Evolutionary conservation across 2,329 filamentous ascomycete species (phyloP).

Genomic region (Pseudogymnoascus sp.): DNA sequence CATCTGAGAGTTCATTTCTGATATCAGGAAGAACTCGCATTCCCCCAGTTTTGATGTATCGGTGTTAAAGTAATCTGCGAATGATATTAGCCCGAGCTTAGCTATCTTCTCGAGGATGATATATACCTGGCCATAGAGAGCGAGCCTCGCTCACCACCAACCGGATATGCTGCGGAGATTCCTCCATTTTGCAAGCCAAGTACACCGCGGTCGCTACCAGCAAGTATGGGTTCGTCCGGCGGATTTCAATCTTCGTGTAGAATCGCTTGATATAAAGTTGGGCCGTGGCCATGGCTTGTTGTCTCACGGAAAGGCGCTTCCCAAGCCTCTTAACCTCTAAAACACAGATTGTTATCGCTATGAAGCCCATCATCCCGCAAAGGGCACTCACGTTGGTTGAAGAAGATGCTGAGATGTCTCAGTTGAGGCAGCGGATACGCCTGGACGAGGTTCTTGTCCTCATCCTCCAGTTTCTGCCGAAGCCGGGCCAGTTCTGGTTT

Average conservation of each 20-base stretch:
- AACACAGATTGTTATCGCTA: constrained; percentile 13
- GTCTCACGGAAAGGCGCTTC: constrained; percentile 70
- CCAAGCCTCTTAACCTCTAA: constrained; percentile 74
- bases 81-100: constrained; percentile 13
- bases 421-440: constrained; percentile 76
- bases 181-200: constrained; percentile 95
- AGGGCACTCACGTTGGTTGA: constrained; percentile 67
- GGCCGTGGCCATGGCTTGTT: constrained; percentile 89
- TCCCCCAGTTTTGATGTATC: constrained; percentile 65
- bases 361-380: not conserved
- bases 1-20: constrained; percentile 65
- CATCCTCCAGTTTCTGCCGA: constrained; percentile 69
- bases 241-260: constrained; percentile 84
- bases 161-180: constrained; percentile 91
- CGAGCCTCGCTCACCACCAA: constrained; percentile 82
- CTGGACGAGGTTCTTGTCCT: constrained; percentile 65
- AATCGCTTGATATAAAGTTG: constrained; percentile 93
- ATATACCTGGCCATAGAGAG: constrained; percentile 66
- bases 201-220: constrained; percentile 91
- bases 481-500: constrained; percentile 70
- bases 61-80: constrained; percentile 50
- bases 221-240: constrained; percentile 86
- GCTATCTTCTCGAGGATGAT: constrained; percentile 12
- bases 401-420: constrained; percentile 81
- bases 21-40: constrained; percentile 68